Percentiles rank a stretch among this genome's conserved stretches.
Evolutionary conservation across 1,284 basidiomycete genomes (phyloP).

Genomic region (Ceratobasidium sp.): DNA sequence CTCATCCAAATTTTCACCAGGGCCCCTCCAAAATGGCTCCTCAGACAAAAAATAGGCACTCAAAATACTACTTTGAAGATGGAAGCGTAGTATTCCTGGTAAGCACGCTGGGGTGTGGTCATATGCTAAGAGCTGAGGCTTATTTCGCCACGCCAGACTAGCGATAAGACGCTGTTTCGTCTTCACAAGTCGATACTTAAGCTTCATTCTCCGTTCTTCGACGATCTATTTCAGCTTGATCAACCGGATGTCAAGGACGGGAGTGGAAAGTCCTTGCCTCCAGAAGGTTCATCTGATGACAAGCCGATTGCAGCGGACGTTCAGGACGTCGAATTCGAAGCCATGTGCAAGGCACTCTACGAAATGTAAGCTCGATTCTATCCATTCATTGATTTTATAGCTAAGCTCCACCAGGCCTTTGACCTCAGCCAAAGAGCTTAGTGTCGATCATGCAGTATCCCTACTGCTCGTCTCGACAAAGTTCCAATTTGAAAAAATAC

Average conservation of each 20-base stretch:
- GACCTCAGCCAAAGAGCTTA: conserved; percentile 3
- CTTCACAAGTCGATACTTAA: conserved; percentile 32
- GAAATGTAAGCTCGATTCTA: conserved; percentile 17
- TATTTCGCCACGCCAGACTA: conserved; percentile 1
- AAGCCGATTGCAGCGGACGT: conserved; percentile 14
- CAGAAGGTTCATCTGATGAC: conserved; percentile 38
- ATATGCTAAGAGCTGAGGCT: neutral
- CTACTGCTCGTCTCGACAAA: conserved; percentile 17
- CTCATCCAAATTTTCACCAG: neutral
- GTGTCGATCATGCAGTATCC: conserved; percentile 4
- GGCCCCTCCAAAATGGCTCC: neutral
- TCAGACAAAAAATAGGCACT: neutral
- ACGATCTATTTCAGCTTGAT: conserved; percentile 21
- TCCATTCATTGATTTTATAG: neutral
- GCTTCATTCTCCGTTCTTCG: conserved; percentile 30
- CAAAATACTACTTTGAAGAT: conserved; percentile 39
- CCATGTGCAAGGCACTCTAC: conserved; percentile 17
- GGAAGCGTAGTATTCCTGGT: conserved; percentile 39
- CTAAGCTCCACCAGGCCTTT: conserved; percentile 3
- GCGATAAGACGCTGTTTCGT: conserved; percentile 25
- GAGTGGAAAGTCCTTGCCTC: conserved; percentile 7
- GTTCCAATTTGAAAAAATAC: conserved; percentile 23
- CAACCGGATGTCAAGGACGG: conserved; percentile 12
- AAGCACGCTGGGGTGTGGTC: neutral
- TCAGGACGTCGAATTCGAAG: conserved; percentile 3